A percentile compares a stretch with the other conserved stretches of the same genome.
Evolutionary conservation across 1,284 basidiomycete genomes (phyloP).

Genomic region (Mycena sp.): DNA sequence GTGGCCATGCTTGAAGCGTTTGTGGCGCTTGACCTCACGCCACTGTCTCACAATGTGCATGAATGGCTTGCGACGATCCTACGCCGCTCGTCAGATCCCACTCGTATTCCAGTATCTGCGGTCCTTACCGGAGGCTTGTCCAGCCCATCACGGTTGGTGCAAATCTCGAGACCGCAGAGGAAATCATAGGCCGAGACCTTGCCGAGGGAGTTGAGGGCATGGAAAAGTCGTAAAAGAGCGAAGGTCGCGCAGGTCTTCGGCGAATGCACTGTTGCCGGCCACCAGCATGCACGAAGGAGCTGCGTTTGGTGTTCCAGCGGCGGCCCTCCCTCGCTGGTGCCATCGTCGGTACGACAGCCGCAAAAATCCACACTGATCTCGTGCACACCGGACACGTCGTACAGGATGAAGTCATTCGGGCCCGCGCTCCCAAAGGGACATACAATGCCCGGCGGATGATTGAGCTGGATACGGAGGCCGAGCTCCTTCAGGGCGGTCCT

Average conservation of each 20-base stretch:
- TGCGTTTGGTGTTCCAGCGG: not conserved
- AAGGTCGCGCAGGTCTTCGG: slow-evolving; percentile 26
- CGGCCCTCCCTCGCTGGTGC: not conserved
- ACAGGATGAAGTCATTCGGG: slow-evolving; percentile 39
- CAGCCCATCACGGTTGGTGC: slow-evolving; percentile 11
- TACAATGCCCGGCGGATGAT: slow-evolving; percentile 29
- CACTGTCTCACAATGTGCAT: slow-evolving; percentile 17
- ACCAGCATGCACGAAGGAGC: slow-evolving; percentile 24
- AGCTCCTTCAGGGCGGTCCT: slow-evolving; percentile 32
- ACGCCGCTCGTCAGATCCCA: not conserved
- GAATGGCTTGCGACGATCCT: slow-evolving; percentile 9
- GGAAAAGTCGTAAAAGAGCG: slow-evolving; percentile 1
- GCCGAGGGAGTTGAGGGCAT: slow-evolving; percentile 19
- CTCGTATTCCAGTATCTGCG: not conserved
- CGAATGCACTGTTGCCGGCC: slow-evolving; percentile 16
- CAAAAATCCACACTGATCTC: slow-evolving; percentile 46
- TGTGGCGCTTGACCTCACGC: slow-evolving; percentile 4
- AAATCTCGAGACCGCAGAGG: slow-evolving; percentile 6
- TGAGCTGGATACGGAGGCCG: slow-evolving; percentile 42
- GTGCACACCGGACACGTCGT: slow-evolving; percentile 45
- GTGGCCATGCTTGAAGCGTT: not conserved
- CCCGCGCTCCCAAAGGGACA: slow-evolving; percentile 34
- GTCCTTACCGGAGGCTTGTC: slow-evolving; percentile 12
- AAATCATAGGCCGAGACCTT: slow-evolving; percentile 21
- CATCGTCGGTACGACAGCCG: slow-evolving; percentile 14